Evolutionary conservation across 1,139 yeast genomes (phyloP).

Genomic region (Pichia sp.): DNA sequence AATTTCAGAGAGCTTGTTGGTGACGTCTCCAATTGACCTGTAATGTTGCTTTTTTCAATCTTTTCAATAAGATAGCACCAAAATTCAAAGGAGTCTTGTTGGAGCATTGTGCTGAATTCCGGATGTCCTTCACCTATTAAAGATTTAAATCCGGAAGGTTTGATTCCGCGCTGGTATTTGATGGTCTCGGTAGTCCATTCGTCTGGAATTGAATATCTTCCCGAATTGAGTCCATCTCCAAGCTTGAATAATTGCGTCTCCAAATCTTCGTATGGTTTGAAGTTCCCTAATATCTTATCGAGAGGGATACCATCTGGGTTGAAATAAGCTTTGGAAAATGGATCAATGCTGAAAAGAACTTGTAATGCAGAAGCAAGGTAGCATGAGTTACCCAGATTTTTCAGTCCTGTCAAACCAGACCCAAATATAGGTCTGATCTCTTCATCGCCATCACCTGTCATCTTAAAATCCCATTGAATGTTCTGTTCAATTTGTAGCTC

Average conservation of each 20-base stretch:
- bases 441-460: slow-evolving; percentile 68
- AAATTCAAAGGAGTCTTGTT: slow-evolving; percentile 94
- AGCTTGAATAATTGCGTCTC: slow-evolving; percentile 68
- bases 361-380: slow-evolving; percentile 81
- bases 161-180: slow-evolving; percentile 66
- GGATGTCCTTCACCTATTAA: slow-evolving; percentile 70
- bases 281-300: slow-evolving; percentile 25
- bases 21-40: slow-evolving; percentile 23
- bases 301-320: slow-evolving; percentile 26
- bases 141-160: slow-evolving; percentile 68
- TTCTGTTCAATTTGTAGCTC: slow-evolving; percentile 92
- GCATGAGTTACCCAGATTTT: slow-evolving; percentile 90
- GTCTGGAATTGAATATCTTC: slow-evolving; percentile 60
- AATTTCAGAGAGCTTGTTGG: slow-evolving; percentile 60
- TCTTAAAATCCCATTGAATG: slow-evolving; percentile 84
- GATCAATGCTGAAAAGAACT: slow-evolving; percentile 42
- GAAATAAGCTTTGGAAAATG: slow-evolving; percentile 24
- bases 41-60: slow-evolving; percentile 39
- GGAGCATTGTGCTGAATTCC: slow-evolving; percentile 81
- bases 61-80: slow-evolving; percentile 59
- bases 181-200: slow-evolving; percentile 33
- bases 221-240: slow-evolving; percentile 72
- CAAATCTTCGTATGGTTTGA: slow-evolving; percentile 58
- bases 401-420: slow-evolving; percentile 67
- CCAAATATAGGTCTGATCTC: slow-evolving; percentile 62